Percentiles rank a stretch among this genome's conserved stretches.
Evolutionary conservation across 495 filamentous ascomycete species (phyloP).

Genomic region (Podospora appendiculata): DNA sequence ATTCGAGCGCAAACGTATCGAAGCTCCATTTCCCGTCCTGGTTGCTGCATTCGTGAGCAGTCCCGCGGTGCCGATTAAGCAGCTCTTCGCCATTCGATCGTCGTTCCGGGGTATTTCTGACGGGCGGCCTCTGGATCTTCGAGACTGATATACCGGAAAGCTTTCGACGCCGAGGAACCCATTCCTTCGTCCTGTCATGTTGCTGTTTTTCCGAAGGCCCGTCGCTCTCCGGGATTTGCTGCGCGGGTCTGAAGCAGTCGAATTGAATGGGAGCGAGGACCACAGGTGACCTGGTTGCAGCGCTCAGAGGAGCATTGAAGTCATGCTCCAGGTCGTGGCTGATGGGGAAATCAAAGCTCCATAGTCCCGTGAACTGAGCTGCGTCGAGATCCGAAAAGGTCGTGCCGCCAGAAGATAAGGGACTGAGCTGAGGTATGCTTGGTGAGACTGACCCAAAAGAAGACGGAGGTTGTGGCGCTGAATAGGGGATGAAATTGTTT

Average conservation of each 20-base stretch:
- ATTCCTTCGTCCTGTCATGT: constrained; percentile 12
- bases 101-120: not conserved
- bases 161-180: constrained; percentile 13
- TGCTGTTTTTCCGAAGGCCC: constrained; percentile 1
- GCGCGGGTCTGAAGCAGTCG: not conserved
- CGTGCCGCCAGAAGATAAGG: constrained; percentile 1
- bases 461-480: not conserved
- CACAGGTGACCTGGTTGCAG: not conserved
- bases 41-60: not conserved
- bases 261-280: constrained; percentile 1
- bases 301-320: not conserved
- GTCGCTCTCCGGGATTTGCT: constrained; percentile 14
- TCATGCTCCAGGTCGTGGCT: constrained; percentile 6
- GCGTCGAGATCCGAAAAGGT: constrained; percentile 2
- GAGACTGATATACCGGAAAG: constrained; percentile 2
- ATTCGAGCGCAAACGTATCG: constrained; percentile 14
- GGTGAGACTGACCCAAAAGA: not conserved
- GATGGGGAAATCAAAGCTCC: constrained; percentile 14
- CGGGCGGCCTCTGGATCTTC: not conserved
- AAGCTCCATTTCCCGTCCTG: not conserved
- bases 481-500: constrained; percentile 2
- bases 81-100: too few relatives aligned
- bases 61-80: not conserved
- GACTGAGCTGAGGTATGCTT: constrained; percentile 2
- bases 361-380: constrained; percentile 6